These are phyloP conservation scores for Hymenoscyphus infarciens DNA, from an alignment of 2,329 filamentous ascomycete genomes.

Conservation along the genomic window DNA sequence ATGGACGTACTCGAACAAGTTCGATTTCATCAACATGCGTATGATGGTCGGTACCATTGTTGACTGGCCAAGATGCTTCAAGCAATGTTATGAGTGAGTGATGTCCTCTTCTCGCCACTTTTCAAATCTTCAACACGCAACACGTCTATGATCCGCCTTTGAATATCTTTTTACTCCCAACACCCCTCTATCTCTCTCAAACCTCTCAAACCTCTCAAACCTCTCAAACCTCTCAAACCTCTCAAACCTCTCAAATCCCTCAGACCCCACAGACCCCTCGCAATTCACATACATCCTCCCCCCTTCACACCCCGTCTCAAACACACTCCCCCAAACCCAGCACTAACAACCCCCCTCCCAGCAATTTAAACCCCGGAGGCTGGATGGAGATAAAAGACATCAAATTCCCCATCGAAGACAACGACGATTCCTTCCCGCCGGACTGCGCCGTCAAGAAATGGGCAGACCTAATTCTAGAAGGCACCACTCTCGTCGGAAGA, in stretches of 20 bases:
- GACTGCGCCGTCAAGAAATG: conserved; percentile 19
- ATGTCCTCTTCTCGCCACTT: background rate
- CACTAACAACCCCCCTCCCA: conserved; percentile 6
- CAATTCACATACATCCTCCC: no score
- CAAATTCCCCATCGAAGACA: conserved; percentile 29
- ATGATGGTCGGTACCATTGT: conserved; percentile 20
- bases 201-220: no score
- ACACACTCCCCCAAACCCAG: no score
- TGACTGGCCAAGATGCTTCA: conserved; percentile 17
- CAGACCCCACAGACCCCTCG: no score
- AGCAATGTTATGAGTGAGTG: conserved; percentile 15
- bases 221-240: no score
- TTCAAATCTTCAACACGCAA: no score
- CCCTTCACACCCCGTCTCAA: no score
- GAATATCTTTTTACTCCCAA: background rate
- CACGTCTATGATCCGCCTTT: no score
- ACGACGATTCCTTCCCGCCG: conserved; percentile 33
- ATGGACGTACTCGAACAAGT: conserved; percentile 45
- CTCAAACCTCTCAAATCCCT: no score
- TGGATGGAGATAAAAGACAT: conserved; percentile 36
- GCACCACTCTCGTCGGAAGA: conserved; percentile 34
- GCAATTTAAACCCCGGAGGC: conserved; percentile 31
- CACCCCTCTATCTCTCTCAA: background rate
- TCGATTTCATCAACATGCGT: conserved; percentile 57
- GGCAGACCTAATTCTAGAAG: conserved; percentile 32